A percentile compares a stretch with the other conserved stretches of the same genome.
Evolutionary conservation across 164 flowering plant species (phyloP).

Genomic region (Magnolia officinalis): DNA sequence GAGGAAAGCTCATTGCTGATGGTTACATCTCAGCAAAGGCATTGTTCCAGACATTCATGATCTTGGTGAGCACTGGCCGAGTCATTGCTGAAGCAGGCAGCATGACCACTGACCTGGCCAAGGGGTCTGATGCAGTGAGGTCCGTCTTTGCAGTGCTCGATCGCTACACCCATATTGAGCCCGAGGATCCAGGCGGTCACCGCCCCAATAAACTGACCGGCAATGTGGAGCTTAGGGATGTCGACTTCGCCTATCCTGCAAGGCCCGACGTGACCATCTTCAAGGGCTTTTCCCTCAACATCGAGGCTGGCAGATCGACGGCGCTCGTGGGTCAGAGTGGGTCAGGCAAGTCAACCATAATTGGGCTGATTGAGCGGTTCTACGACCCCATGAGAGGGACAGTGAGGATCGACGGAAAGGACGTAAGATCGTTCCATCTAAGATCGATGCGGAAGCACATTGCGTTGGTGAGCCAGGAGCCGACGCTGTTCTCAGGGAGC

Average conservation of each 20-base stretch:
- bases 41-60: constrained; percentile 65
- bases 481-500: constrained; percentile 38
- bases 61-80: constrained; percentile 70
- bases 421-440: constrained; percentile 29
- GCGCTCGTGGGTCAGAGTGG: constrained; percentile 55
- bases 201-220: constrained; percentile 48
- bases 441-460: constrained; percentile 36
- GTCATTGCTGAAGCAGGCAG: constrained; percentile 90
- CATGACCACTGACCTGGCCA: constrained; percentile 81
- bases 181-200: constrained; percentile 56
- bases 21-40: constrained; percentile 53
- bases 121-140: constrained; percentile 60
- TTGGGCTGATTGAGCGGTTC: constrained; percentile 42
- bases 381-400: constrained; percentile 37
- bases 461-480: constrained; percentile 45
- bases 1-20: constrained; percentile 50
- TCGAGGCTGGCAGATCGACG: constrained; percentile 41
- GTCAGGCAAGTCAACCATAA: constrained; percentile 40
- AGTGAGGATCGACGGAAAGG: constrained; percentile 36
- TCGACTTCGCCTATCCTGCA: constrained; percentile 46
- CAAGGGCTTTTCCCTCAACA: constrained; percentile 30
- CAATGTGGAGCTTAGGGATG: constrained; percentile 26
- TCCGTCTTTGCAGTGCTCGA: constrained; percentile 73
- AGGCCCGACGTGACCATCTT: constrained; percentile 39
- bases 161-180: constrained; percentile 55